Conservation (phyloP, 208 protist species). For the Porcisia deanei region DNA sequence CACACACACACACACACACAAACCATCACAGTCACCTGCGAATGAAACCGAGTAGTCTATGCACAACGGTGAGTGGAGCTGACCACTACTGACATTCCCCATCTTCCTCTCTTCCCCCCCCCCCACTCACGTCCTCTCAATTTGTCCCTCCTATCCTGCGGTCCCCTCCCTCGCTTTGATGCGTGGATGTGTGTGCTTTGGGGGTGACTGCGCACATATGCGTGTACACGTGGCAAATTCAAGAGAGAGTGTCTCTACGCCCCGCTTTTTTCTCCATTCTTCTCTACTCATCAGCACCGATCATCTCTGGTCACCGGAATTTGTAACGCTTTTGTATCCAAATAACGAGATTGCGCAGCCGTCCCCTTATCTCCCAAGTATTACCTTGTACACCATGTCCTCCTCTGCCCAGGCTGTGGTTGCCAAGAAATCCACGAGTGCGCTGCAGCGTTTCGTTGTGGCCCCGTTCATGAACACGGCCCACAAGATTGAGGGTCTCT, state of each 20-base stretch:
- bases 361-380: background rate
- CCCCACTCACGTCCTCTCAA: background rate
- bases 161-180: background rate
- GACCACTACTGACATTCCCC: no score
- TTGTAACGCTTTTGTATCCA: no score
- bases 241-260: no score
- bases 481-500: conserved; percentile 65
- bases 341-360: background rate
- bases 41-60: no score
- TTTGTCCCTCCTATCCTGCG: background rate
- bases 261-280: background rate
- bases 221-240: background rate
- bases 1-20: no score
- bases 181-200: no score
- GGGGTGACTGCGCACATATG: background rate
- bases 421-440: conserved; percentile 26
- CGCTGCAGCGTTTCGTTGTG: conserved; percentile 41
- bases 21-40: no score
- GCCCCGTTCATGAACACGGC: conserved; percentile 54
- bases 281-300: background rate
- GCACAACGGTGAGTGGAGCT: no score
- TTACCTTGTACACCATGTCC: conserved; percentile 16
- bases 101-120: background rate
- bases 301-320: background rate
- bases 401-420: conserved; percentile 25